A percentile compares a stretch with the other conserved stretches of the same genome.
These are phyloP conservation scores for Phytophthora tentaculata DNA, from an alignment of 352 stramenopile genomes.

Conservation along the genomic window DNA sequence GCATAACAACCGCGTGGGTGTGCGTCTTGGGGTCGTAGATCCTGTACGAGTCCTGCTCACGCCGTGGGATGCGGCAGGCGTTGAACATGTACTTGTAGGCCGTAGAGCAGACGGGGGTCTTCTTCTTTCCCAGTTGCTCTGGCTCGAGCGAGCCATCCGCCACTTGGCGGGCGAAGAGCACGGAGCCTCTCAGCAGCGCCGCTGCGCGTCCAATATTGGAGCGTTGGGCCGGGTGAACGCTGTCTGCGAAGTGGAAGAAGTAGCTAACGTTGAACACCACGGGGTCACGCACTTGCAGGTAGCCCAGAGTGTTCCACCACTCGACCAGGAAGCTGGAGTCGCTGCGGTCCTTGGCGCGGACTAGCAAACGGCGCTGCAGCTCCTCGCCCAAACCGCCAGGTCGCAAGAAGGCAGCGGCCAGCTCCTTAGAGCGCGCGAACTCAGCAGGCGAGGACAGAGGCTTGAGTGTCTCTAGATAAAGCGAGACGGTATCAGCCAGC, in stretches of 20 bases:
- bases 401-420: conserved; percentile 76
- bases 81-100: conserved; percentile 97
- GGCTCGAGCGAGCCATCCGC: conserved; percentile 82
- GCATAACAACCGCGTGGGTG: conserved; percentile 92
- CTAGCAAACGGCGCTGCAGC: conserved; percentile 77
- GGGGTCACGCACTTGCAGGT: conserved; percentile 79
- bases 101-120: conserved; percentile 92
- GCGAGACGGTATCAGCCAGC: conserved; percentile 89
- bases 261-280: conserved; percentile 92
- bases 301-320: conserved; percentile 85
- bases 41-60: conserved; percentile 74
- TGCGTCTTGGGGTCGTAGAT: conserved; percentile 91
- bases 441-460: conserved; percentile 83
- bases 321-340: conserved; percentile 79
- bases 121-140: conserved; percentile 90
- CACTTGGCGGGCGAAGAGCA: conserved; percentile 92
- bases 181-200: conserved; percentile 83
- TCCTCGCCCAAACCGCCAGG: conserved; percentile 62
- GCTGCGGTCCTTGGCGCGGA: conserved; percentile 54
- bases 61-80: conserved; percentile 91
- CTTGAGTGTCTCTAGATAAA: conserved; percentile 90
- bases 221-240: conserved; percentile 59
- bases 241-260: conserved; percentile 88
- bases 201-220: conserved; percentile 77
- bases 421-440: conserved; percentile 69